Base-by-base conservation (phyloP, 1,284 basidiomycete genomes). In the Cystobasidium pallidum region DNA sequence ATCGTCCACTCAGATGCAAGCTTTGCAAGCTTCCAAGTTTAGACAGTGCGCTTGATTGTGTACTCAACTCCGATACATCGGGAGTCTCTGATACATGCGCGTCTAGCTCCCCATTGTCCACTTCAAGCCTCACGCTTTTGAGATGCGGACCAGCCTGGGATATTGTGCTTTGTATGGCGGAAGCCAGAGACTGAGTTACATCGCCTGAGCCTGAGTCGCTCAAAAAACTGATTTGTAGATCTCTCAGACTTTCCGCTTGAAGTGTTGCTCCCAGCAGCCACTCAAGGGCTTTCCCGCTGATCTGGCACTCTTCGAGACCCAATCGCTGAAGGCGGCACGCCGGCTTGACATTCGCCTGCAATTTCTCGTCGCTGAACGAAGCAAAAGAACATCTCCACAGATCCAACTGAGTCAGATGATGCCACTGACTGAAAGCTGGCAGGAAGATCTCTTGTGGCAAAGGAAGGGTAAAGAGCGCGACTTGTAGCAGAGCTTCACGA, bases 301-400 rank as follows among this genome's bases (percentile, higher is more conserved):
- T 17, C 15, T 24, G 39, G 28, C 68, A 71, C 47, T 71, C 68
- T 57, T 71, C 57, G 7, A 71, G 36, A 11, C 45, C 55, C 3
- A 71, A 45, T 10, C 34, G 59, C 24, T 54, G 45, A 26, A 71
- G 68, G 4, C 55, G 59, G 34, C 63, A 71, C 4, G 17, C 10
- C 15, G 68, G 68, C 32, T 52, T 30, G n/a, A 4, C 11, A 4
- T 2, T 11, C 13, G 24, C 0, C 34, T 26, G 19, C 13, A 32
- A 34, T 21, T 17, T 15, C 3, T 28, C 39, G 17, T 30, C n/a
- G 13, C 21, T 36, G 34, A 71, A 64, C 1, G 47, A 39, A 1
- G 30, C 36, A 28, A 71, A 55, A 32, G 59, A 63, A n/a, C 68
- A 71, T 28, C 52, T 51, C 68, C 68, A 71, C 0, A 71, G 61